These are phyloP conservation scores for Quercus rubra DNA, from an alignment of 306 rosid species.

Conservation along the genomic window DNA sequence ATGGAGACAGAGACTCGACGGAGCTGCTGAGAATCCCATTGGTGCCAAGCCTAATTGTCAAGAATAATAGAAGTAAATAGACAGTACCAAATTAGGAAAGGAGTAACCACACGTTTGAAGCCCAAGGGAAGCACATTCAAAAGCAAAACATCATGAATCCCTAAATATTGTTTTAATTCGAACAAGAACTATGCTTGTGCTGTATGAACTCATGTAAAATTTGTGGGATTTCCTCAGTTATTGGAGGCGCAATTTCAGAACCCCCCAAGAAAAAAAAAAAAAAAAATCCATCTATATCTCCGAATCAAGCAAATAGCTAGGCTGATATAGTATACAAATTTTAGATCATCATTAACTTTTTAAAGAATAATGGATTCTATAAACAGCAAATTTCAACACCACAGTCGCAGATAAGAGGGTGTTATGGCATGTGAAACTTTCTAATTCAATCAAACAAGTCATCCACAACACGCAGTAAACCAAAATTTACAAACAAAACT, in stretches of 20 bases:
- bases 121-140: constrained; percentile 8
- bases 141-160: neutral
- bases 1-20: constrained; percentile 67
- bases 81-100: constrained; percentile 10
- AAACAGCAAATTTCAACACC: constrained; percentile 5
- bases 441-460: neutral
- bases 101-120: constrained; percentile 20
- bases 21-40: constrained; percentile 81
- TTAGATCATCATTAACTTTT: constrained; percentile 22
- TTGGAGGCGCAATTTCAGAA: neutral
- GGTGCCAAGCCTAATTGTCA: constrained; percentile 58
- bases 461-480: neutral
- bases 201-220: neutral
- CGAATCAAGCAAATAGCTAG: constrained; percentile 7
- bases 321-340: neutral
- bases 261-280: neutral
- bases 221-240: neutral
- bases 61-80: constrained; percentile 17
- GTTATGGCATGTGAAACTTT: neutral
- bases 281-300: neutral
- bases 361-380: constrained; percentile 17
- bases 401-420: neutral
- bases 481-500: neutral
- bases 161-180: constrained; percentile 5
- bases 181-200: constrained; percentile 22